Evolutionary conservation across 176 grass and related monocot species (phyloP), one percentile per base, ranked within the genome.

Genomic region (Cenchrus americanus): DNA sequence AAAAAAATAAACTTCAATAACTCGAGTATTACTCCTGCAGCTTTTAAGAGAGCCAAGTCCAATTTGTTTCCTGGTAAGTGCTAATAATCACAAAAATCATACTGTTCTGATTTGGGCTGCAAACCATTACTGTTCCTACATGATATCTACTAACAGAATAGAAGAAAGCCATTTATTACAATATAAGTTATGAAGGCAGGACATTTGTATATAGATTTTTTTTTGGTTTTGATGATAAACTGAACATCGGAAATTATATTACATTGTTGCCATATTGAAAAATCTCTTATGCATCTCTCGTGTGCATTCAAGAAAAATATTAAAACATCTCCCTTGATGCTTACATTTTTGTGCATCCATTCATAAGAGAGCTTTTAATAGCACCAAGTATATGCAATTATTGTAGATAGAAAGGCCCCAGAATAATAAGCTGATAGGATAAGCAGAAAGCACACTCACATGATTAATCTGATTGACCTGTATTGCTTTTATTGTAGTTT

Each of bases 1-100:
- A 37, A 37, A 37, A 4, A 37, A 37, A 17, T 77, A 34, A 77
- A 37, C 32, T 49, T 67, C 60, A 9, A 22, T 10, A 49, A 34
- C 61, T 46, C 0, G 19, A 79, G 10, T 83, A 22, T 37, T 57
- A 59, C 6, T 32, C 15, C 30, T 17, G 19, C 21, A 22, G 13
- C 11, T 75, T 17, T 87, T 82, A 55, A 34, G 62, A 82, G 10
- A 49, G 19, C 49, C 12, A 30, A 55, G 11, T 75, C n/a, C 24
- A 57, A 44, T 24, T 51, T 62, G 42, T 71, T 76, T 76, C 62
- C 47, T 68, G 59, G 54, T 65, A 53, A 26, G 23, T 40, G 42
- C 68, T 71, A 14, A 48, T 6, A 18, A 46, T 19, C 10, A 12
- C 57, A 1, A 75, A 14, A 46, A 80, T 1, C 34, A 57, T 80